A percentile compares a stretch with the other conserved stretches of the same genome.
These are phyloP conservation scores for Mucor velutinosus DNA, from an alignment of 371 early-diverging fungal species.

Conservation along the genomic window DNA sequence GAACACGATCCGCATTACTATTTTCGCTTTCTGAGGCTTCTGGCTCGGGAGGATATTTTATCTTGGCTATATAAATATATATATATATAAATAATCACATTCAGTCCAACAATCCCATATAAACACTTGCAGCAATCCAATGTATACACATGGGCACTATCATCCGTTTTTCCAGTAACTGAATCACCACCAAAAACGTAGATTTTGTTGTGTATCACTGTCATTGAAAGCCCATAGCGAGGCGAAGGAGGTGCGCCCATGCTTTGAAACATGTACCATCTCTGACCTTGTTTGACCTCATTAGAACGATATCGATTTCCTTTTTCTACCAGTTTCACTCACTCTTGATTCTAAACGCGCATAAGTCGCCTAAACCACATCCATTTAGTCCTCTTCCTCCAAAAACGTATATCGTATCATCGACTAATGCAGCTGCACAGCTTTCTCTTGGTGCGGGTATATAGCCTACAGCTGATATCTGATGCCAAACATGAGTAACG, in stretches of 20 bases:
- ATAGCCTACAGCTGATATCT: constrained; percentile 62
- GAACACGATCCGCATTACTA: constrained; percentile 3
- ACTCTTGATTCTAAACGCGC: constrained; percentile 65
- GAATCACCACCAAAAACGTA: constrained; percentile 64
- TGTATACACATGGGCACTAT: constrained; percentile 47
- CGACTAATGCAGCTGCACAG: constrained; percentile 61
- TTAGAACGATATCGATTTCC: background rate
- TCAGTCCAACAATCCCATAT: background rate
- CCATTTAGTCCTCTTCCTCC: constrained; percentile 65
- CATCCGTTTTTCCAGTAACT: constrained; percentile 32
- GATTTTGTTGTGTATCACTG: constrained; percentile 56
- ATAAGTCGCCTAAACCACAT: constrained; percentile 59
- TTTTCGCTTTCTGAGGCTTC: constrained; percentile 3
- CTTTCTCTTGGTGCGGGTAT: constrained; percentile 64
- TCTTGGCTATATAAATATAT: constrained; percentile 45
- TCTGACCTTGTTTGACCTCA: constrained; percentile 40
- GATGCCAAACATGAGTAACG: constrained; percentile 50
- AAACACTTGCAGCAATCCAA: constrained; percentile 59
- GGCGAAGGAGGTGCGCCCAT: constrained; percentile 64
- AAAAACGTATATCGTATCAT: constrained; percentile 70
- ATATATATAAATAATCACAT: background rate
- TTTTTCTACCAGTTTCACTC: constrained; percentile 8
- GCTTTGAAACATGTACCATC: constrained; percentile 72
- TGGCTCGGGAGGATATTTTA: constrained; percentile 36
- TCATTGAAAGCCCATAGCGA: constrained; percentile 57